Base-by-base conservation (phyloP, 441 rosid species). In the Manihot esculenta region DNA sequence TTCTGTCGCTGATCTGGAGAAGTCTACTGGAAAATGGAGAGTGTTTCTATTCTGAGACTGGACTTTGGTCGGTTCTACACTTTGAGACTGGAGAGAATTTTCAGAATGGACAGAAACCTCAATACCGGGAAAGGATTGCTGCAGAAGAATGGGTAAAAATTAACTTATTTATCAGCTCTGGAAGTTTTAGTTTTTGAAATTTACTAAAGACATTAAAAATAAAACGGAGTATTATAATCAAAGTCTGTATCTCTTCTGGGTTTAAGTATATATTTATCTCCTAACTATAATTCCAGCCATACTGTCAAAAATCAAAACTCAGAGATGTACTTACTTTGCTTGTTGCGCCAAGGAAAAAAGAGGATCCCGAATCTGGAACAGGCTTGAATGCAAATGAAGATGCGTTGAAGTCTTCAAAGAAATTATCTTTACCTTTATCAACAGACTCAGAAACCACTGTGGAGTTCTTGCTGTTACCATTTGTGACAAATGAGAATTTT, bases 311-410 rank as follows among this genome's bases (percentile, higher is more conserved):
- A 12, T 45, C 23, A 63, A 58, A 41, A 59, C 30, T 50, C 42
- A 14, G 15, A 21, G 11, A 24, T 66, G 38, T 58, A 76, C 85
- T 82, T 82, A 88, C 97, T 71, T 83, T 86, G 74, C 64, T 79
- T 55, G 82, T 66, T 66, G 82, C 74, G 48, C 86, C 84, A 45
- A 80, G 84, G 76, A 85, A 81, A 75, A 80, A 84, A 18, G 93
- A 81, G 58, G 92, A 80, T 64, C 74, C 75, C 0, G 86, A 69
- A 56, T 87, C 93, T 44, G 81, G 81, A 63, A 80, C 69, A 53
- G 96, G 91, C 79, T 83, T 90, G 89, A 94, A 92, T 15, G 90
- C 89, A 80, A 94, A 92, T 7, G 96, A 85, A 59, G 89, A 82
- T 58, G 85, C 59, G 72, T 80, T 83, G 67, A 81, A 75, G 71